Percentiles rank a stretch among this genome's conserved stretches.
Evolutionary conservation across 352 stramenopile genomes (phyloP).

Genomic region (Pythium myriotylum): DNA sequence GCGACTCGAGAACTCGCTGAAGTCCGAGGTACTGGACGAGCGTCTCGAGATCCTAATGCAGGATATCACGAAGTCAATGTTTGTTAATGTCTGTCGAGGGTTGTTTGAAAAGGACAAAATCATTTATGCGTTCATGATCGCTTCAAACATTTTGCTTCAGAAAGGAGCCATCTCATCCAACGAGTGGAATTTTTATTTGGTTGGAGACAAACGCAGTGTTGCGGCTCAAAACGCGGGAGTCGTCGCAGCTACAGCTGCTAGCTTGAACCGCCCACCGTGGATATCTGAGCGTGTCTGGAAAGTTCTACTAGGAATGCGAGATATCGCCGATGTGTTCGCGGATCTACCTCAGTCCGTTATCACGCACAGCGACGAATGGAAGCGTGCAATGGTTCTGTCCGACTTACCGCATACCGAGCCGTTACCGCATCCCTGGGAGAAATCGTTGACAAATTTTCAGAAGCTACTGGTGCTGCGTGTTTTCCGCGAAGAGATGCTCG

Average conservation of each 20-base stretch:
- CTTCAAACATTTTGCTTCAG: constrained; percentile 85
- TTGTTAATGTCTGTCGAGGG: constrained; percentile 93
- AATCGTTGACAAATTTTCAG: constrained; percentile 85
- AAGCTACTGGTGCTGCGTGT: constrained; percentile 89
- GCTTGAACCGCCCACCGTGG: constrained; percentile 53
- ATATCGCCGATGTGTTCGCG: constrained; percentile 59
- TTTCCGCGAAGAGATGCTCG: constrained; percentile 90
- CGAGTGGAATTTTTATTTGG: constrained; percentile 91
- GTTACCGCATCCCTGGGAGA: constrained; percentile 74
- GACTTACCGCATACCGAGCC: constrained; percentile 76
- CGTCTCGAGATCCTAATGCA: constrained; percentile 91
- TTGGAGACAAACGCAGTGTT: constrained; percentile 82
- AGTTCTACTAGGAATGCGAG: constrained; percentile 61
- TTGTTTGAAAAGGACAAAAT: constrained; percentile 97
- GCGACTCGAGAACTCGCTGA: constrained; percentile 81
- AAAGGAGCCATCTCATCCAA: constrained; percentile 56
- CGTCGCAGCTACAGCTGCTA: constrained; percentile 34
- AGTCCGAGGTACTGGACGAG: constrained; percentile 78
- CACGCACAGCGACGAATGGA: constrained; percentile 63
- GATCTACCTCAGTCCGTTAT: constrained; percentile 52
- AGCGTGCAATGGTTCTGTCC: constrained; percentile 69
- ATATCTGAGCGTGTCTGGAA: constrained; percentile 85
- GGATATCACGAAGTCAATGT: constrained; percentile 93
- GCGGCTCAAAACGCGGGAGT: constrained; percentile 41
- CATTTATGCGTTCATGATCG: constrained; percentile 94